phyloP scores from a whole-genome alignment of 2,329 filamentous ascomycete genomes.

The Talaromyces sp. region DNA sequence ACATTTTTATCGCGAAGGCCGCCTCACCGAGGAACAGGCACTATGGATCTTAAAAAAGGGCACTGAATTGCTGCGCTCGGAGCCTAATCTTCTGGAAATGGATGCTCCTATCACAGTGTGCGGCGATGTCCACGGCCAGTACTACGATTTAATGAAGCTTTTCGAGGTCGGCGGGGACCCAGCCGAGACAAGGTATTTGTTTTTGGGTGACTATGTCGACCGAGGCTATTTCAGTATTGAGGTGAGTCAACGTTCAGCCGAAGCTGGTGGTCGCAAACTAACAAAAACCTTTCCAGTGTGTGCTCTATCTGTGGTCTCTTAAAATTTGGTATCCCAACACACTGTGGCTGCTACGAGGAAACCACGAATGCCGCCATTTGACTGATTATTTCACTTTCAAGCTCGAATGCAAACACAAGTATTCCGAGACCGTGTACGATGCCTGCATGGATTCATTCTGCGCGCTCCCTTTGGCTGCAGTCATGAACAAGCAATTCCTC shows the following conservation, averaged over 20 bases:
- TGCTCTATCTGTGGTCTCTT: constrained; percentile 92
- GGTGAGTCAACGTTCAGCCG: constrained; percentile 33
- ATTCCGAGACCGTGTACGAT: constrained; percentile 92
- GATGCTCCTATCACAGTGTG: constrained; percentile 98
- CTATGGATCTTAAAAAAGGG: constrained; percentile 89
- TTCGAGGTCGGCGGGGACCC: constrained; percentile 98
- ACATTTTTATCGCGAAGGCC: constrained; percentile 96
- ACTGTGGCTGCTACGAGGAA: constrained; percentile 92
- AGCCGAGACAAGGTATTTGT: constrained; percentile 91
- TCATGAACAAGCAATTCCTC: constrained; percentile 99
- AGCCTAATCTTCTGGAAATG: constrained; percentile 98
- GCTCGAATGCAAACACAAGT: constrained; percentile 99
- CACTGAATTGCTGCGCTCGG: constrained; percentile 76
- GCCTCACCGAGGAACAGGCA: constrained; percentile 93
- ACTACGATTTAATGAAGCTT: constrained; percentile 99
- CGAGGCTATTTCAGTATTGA: constrained; percentile 99
- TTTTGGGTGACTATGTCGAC: constrained; percentile 96
- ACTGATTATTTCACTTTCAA: constrained; percentile 99
- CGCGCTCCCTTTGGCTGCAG: constrained; percentile 80
- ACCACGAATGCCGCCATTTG: constrained; percentile 97
- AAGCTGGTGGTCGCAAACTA: neutral
- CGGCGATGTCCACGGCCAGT: constrained; percentile 96
- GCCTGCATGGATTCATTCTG: constrained; percentile 99
- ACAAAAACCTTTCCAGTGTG: constrained; percentile 56
- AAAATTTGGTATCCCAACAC: constrained; percentile 99